Evolutionary conservation across 768 basidiomycete species (phyloP), one percentile per base, ranked within the genome.

Genomic region (Mycena venus): DNA sequence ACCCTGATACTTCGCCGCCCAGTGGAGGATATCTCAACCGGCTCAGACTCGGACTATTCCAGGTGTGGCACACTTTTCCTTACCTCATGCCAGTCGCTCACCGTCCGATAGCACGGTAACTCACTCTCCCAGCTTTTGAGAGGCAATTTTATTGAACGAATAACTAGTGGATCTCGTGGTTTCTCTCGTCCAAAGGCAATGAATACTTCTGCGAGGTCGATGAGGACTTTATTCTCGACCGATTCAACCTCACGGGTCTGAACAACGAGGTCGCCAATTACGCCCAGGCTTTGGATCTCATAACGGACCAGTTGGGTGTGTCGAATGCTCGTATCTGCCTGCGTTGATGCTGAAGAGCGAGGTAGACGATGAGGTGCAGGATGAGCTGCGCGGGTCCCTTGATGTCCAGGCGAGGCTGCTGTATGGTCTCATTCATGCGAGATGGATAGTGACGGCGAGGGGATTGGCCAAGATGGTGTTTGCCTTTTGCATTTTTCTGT

Each of bases 171-270:
- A 97, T 98, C 78, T 96, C 96, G 4, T 99, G 97, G 97, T 98
- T 99, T 80, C 87, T 99, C 7, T 95, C 96, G 25, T 97, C 96
- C 23, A 98, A 98, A 82, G 97, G 98, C 70, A 99, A 99, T 82
- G 98, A 99, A 86, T 99, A 99, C 87, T 99, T 99, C 80, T 98
- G 98, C 84, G 97, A 99, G 87, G 96, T 99, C 74, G 98, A 99
- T 82, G 98, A 99, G 80, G 98, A 99, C 84, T 99, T 99, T 83
- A 99, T 99, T 80, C 89, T 98, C 69, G 98, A 99, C 85, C 91
- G 97, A 65, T 99, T 99, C 90, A 99, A 99, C 84, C 88, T 99
- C 68, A 99, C 98, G 3, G 98, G 98, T 5, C 89, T 99, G 66
- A 98, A 99, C 84, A 95, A 94, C 77, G 98, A 99, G 83, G 96